Conservation (phyloP, 1,284 basidiomycete species). For the Cryptococcus sp. region DNA sequence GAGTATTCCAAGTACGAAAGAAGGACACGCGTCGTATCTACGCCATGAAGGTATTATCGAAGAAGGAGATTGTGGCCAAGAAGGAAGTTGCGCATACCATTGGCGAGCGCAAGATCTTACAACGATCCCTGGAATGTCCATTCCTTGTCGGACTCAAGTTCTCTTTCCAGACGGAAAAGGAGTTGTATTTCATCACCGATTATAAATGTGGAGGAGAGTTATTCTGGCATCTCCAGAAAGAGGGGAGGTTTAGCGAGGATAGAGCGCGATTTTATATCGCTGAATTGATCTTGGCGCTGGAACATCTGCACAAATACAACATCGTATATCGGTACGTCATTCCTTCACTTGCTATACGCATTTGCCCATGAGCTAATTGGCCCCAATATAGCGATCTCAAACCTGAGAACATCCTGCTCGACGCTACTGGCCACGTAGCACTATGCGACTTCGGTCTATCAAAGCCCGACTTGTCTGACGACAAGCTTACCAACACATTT, state of each 20-base stretch:
- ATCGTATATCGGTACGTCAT: slow-evolving; percentile 83
- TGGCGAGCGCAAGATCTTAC: slow-evolving; percentile 97
- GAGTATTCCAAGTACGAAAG: slow-evolving; percentile 98
- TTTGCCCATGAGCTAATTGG: too few species aligned
- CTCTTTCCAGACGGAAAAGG: slow-evolving; percentile 93
- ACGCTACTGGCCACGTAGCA: slow-evolving; percentile 95
- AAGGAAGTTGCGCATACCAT: slow-evolving; percentile 99
- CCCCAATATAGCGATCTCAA: slow-evolving; percentile 78
- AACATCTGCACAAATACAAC: slow-evolving; percentile 95
- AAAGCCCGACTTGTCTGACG: slow-evolving; percentile 89
- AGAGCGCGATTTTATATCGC: slow-evolving; percentile 93
- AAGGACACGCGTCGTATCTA: slow-evolving; percentile 98
- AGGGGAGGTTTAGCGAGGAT: slow-evolving; percentile 90
- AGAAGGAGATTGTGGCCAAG: slow-evolving; percentile 98
- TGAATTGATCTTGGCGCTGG: slow-evolving; percentile 87
- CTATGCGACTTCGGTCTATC: slow-evolving; percentile 96
- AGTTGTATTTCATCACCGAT: slow-evolving; percentile 96
- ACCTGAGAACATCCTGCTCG: slow-evolving; percentile 94
- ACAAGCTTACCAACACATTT: slow-evolving; percentile 96
- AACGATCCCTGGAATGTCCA: slow-evolving; percentile 88
- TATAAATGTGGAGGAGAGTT: slow-evolving; percentile 99
- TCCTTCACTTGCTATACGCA: too few species aligned
- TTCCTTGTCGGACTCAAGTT: slow-evolving; percentile 99
- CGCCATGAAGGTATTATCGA: slow-evolving; percentile 98
- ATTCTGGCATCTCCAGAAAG: slow-evolving; percentile 96